Conservation (phyloP, 441 rosid species). For the Viola pubescens region DNA sequence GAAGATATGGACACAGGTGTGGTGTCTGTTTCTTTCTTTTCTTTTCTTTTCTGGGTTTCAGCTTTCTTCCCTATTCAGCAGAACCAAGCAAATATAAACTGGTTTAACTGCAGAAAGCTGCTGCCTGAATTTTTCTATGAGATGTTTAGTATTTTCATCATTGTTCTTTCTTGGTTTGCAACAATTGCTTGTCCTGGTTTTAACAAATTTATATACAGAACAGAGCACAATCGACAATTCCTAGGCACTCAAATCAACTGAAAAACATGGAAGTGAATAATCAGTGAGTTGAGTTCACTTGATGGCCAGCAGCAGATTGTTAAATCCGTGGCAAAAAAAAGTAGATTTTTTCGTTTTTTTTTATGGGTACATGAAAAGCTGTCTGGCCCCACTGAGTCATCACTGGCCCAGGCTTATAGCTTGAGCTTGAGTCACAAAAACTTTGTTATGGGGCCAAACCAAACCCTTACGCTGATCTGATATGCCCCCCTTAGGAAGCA, state of each 20-base stretch:
- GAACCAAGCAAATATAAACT: conserved; percentile 18
- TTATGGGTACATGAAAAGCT: no score
- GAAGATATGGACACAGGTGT: conserved; percentile 13
- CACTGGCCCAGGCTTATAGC: no score
- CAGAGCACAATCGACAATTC: conserved; percentile 10
- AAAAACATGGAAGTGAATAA: conserved; percentile 15
- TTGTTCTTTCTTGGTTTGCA: background rate
- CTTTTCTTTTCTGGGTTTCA: conserved; percentile 9
- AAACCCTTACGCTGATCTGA: no score
- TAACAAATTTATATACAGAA: background rate
- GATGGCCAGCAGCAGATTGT: background rate
- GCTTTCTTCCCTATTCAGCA: conserved; percentile 25
- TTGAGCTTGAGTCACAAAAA: no score
- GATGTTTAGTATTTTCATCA: conserved; percentile 9
- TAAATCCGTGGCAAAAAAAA: conserved; percentile 4
- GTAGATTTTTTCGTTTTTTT: background rate
- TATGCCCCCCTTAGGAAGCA: no score
- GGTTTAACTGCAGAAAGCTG: conserved; percentile 13
- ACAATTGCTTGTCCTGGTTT: background rate
- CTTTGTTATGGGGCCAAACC: no score
- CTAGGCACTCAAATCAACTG: conserved; percentile 13
- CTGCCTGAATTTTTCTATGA: conserved; percentile 26
- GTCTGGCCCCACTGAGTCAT: no score
- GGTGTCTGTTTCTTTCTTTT: conserved; percentile 13
- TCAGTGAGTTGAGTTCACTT: conserved; percentile 1